Evolutionary conservation across 1,139 yeast species (phyloP), one percentile per base, ranked within the genome.

Genomic region (Blastobotrys buckinghamii): DNA sequence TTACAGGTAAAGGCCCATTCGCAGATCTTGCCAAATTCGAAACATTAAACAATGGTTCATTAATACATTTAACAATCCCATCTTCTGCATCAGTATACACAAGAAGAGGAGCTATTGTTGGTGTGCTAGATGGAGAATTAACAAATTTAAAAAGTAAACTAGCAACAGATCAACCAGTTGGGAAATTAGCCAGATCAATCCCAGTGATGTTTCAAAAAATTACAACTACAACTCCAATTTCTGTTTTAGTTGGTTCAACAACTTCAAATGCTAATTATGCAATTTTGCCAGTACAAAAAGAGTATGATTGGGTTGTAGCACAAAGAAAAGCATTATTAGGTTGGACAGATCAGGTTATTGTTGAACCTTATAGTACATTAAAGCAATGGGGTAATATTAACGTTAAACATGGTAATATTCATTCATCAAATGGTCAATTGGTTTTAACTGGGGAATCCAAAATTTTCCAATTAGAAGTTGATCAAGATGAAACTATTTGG

Each of bases 31-130:
- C 78, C 9, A 64, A 61, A 35, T 74, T 76, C 52, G 69, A 70
- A 44, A 73, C 73, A 6, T 53, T 77, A 33, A 81, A 79, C 1
- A 64, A 66, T 22, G 64, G 73, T 5, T 68, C 75, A 8, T 52
- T 78, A 50, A 57, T 78, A 39, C 73, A 70, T 45, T 66, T 77
- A 39, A 67, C 74, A 27, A 57, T 78, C 8, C 82, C 82, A 4
- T 69, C 78, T 6, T 75, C 79, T 1, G 64, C 77, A 3, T 65
- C 73, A 2, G 56, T 78, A 24, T 75, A 69, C 53, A 69, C 75
- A 20, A 66, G 73, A 6, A 61, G 74, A 29, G 74, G 75, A 17
- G 67, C 75, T 13, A 61, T 78, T 16, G 64, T 76, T 9, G 80
- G 77, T 2, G 61, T 74, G 40, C 75, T 70, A 59, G 79, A 79